These are phyloP conservation scores for Rhodomyrtus psidioides DNA, from an alignment of 441 rosid genomes.

Conservation along the genomic window DNA sequence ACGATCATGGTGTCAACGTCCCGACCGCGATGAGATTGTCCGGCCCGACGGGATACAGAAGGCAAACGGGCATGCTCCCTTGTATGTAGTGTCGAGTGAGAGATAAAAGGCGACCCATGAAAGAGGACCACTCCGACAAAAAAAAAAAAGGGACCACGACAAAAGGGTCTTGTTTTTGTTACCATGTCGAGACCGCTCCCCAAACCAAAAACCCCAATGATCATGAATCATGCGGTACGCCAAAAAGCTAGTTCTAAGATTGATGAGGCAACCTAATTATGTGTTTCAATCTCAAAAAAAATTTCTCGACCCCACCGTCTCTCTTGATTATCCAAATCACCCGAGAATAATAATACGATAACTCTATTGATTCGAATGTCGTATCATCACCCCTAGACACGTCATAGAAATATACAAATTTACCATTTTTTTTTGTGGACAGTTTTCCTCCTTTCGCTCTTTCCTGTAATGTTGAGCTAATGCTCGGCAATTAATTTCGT, in stretches of 20 bases:
- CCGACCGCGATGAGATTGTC: not conserved
- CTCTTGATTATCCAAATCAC: not conserved
- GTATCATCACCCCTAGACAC: not conserved
- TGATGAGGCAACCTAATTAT: not conserved
- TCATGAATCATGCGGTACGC: not conserved
- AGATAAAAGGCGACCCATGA: too few species aligned
- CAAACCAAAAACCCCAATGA: not conserved
- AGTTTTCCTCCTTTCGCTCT: not conserved
- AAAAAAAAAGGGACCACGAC: too few species aligned
- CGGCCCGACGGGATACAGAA: not conserved
- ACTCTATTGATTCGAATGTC: not conserved
- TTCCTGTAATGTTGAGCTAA: not conserved
- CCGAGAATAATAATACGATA: not conserved
- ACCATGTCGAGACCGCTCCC: not conserved
- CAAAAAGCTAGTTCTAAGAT: not conserved
- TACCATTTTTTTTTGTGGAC: not conserved
- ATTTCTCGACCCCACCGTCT: not conserved
- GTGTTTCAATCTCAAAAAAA: not conserved
- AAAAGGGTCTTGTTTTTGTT: not conserved
- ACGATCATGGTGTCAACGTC: not conserved
- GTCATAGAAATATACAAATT: not conserved
- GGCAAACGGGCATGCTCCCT: not conserved
- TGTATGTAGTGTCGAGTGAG: too few species aligned
- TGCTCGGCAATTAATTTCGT: rapidly evolving
- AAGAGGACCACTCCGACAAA: too few species aligned